phyloP scores from a whole-genome alignment of 371 early-diverging fungal genomes.

The Syncephalis plumigaleata region DNA sequence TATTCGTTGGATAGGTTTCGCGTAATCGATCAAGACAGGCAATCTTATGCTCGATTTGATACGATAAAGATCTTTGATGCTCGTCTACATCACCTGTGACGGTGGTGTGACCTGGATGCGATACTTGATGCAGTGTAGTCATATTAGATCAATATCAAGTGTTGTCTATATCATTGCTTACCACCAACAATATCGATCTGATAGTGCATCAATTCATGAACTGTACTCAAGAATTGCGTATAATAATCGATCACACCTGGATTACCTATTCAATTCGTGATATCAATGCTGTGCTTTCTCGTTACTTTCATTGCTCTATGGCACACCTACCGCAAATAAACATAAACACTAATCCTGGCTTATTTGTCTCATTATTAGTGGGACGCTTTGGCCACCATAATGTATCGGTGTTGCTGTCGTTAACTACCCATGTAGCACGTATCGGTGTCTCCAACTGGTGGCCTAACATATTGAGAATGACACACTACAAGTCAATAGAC shows the following conservation, averaged over 20 bases:
- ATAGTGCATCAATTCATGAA: slow-evolving; percentile 15
- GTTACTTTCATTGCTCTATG: too few relatives aligned
- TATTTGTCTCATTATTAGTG: not conserved
- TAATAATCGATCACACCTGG: slow-evolving; percentile 57
- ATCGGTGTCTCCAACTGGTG: not conserved
- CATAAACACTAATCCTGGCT: not conserved
- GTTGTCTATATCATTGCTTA: slow-evolving; percentile 9
- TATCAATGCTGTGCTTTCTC: not conserved
- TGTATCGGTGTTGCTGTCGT: not conserved
- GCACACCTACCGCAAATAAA: not conserved
- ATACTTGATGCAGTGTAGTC: slow-evolving; percentile 17
- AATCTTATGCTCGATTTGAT: slow-evolving; percentile 49
- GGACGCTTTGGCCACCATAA: not conserved
- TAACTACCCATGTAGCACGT: not conserved
- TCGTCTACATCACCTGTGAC: slow-evolving; percentile 3
- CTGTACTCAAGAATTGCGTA: slow-evolving; percentile 28
- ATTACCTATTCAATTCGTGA: slow-evolving; percentile 21
- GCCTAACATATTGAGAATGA: too few relatives aligned
- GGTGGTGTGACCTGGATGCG: slow-evolving; percentile 33
- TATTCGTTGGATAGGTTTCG: slow-evolving; percentile 23
- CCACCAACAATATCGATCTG: slow-evolving; percentile 34
- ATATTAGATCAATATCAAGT: too few relatives aligned
- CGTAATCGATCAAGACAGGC: slow-evolving; percentile 31
- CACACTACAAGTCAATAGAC: too few relatives aligned
- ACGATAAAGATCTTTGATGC: slow-evolving; percentile 15